A percentile compares a stretch with the other conserved stretches of the same genome.
Evolutionary conservation across 176 grass and related monocot species (phyloP).

Genomic region (Musa itinerans): DNA sequence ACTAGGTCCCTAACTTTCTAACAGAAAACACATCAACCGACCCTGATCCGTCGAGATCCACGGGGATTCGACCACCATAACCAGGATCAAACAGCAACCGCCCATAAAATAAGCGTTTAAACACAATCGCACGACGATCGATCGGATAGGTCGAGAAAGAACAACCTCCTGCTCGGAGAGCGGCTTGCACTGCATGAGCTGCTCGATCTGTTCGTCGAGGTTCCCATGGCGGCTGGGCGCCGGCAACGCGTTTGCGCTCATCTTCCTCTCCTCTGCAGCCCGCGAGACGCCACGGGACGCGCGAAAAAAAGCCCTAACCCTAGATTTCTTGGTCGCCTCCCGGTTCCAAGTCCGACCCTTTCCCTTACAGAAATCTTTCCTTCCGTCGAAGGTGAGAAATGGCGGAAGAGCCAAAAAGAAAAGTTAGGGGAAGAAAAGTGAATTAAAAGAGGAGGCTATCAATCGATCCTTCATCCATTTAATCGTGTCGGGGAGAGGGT

Average conservation of each 20-base stretch:
- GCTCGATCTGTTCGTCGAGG: constrained; percentile 90
- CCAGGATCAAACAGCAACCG: neutral
- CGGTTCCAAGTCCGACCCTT: neutral
- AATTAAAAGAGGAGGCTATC: neutral
- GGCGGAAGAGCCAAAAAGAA: constrained; percentile 5
- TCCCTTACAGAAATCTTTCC: neutral
- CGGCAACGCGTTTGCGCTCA: constrained; percentile 12
- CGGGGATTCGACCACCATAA: neutral
- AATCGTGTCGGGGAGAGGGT: neutral
- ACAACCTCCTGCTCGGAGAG: constrained; percentile 77
- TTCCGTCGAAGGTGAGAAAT: neutral
- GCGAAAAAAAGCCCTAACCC: constrained; percentile 24
- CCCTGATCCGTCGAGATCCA: neutral
- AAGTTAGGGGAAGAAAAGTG: constrained; percentile 17
- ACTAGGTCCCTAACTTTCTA: neutral
- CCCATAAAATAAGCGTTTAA: neutral
- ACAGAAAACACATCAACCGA: neutral
- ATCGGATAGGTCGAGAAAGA: neutral
- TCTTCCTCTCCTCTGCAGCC: neutral
- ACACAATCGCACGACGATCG: neutral
- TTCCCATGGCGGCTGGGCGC: constrained; percentile 65
- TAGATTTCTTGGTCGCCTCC: constrained; percentile 47
- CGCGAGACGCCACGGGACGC: neutral
- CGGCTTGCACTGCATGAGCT: constrained; percentile 98
- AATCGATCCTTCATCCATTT: neutral